A percentile compares a stretch with the other conserved stretches of the same genome.
These are phyloP conservation scores for Sporothrix inflata DNA, from an alignment of 2,329 filamentous ascomycete genomes.

Conservation along the genomic window DNA sequence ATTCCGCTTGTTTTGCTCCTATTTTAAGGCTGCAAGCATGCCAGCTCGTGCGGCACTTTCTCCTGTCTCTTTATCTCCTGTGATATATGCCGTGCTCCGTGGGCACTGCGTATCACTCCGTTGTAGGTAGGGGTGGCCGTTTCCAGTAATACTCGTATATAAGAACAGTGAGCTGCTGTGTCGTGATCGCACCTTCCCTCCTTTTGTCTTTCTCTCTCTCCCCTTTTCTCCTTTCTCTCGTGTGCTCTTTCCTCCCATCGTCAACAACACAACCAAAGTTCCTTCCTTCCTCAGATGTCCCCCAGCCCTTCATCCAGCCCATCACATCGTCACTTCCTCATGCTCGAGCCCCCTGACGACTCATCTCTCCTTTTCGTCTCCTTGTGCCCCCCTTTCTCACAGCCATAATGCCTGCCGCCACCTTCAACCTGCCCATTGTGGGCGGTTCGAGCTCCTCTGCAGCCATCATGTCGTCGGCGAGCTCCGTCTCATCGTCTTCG, in stretches of 20 bases:
- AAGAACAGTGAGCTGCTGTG: neutral
- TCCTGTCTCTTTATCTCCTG: neutral
- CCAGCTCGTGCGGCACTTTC: slow-evolving; percentile 12
- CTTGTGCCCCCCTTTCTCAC: neutral
- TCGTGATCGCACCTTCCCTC: neutral
- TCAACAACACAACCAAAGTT: neutral
- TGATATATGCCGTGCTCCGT: neutral
- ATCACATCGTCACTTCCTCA: slow-evolving; percentile 23
- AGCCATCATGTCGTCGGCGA: slow-evolving; percentile 12
- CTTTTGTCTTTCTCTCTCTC: neutral
- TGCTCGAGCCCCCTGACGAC: slow-evolving; percentile 17
- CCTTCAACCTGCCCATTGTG: slow-evolving; percentile 17
- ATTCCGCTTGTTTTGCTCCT: neutral
- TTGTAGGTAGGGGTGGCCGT: neutral
- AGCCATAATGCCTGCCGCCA: slow-evolving; percentile 24
- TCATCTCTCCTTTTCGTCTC: neutral
- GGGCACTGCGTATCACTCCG: neutral
- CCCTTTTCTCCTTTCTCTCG: neutral
- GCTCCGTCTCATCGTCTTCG: slow-evolving; percentile 21
- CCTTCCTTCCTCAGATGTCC: slow-evolving; percentile 12
- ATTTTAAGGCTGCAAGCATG: slow-evolving; percentile 11
- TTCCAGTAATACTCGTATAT: slow-evolving; percentile 8
- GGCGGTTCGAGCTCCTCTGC: slow-evolving; percentile 10
- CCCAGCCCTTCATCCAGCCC: slow-evolving; percentile 8
- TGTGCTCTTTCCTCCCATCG: neutral